phyloP scores from a whole-genome alignment of 176 grass and related monocot species.

The Saccharum spontaneum region DNA sequence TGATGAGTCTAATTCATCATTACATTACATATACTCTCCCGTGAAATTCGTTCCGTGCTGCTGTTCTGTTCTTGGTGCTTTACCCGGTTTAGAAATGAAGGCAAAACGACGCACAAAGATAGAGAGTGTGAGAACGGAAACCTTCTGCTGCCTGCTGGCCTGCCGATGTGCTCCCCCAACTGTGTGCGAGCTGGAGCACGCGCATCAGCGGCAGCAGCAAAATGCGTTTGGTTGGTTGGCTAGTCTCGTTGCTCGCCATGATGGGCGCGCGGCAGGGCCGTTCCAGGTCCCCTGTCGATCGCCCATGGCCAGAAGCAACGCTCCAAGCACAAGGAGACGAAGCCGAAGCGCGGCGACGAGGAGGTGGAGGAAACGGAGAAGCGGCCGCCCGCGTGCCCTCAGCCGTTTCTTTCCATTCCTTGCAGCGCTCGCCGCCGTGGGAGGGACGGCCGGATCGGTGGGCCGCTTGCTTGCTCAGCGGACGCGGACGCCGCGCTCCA shows the following conservation, averaged over 20 bases:
- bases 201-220: background rate
- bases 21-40: constrained; percentile 14
- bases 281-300: background rate
- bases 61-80: background rate
- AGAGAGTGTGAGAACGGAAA: background rate
- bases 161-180: background rate
- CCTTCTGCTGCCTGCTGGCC: background rate
- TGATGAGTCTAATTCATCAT: background rate
- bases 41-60: constrained; percentile 29
- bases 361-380: background rate
- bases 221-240: background rate
- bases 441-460: background rate
- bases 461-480: constrained; percentile 6
- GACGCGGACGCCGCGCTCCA: background rate
- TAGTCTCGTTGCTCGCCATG: background rate
- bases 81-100: constrained; percentile 16
- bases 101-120: background rate
- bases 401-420: constrained; percentile 1
- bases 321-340: constrained; percentile 21
- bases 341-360: background rate
- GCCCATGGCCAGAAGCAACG: constrained; percentile 11
- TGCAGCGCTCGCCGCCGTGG: background rate
- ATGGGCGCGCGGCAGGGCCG: background rate
- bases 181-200: background rate
- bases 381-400: background rate